Conservation (phyloP, 495 filamentous ascomycete genomes). For the Aspergillus homomorphus region DNA sequence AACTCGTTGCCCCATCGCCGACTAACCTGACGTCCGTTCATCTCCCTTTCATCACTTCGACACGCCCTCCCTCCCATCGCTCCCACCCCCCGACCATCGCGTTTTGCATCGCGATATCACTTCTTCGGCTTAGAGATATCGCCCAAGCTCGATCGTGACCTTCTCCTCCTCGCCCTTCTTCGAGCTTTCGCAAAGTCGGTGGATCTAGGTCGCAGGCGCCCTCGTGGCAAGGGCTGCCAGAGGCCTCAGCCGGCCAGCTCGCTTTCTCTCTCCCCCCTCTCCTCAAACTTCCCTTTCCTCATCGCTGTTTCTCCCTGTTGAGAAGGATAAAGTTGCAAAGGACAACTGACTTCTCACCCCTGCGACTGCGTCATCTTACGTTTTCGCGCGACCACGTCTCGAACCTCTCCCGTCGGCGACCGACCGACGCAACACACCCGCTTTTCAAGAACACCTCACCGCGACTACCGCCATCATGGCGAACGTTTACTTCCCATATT, state of each 20-base stretch:
- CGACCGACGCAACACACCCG: conserved; percentile 7
- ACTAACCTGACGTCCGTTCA: conserved; percentile 41
- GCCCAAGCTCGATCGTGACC: conserved; percentile 25
- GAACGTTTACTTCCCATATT: conserved; percentile 87
- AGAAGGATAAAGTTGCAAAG: conserved; percentile 5
- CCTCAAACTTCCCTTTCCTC: conserved; percentile 30
- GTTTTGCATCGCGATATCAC: conserved; percentile 44
- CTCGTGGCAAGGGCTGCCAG: conserved; percentile 55
- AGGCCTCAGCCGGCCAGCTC: conserved; percentile 48
- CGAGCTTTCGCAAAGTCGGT: conserved; percentile 40
- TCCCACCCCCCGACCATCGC: conserved; percentile 40
- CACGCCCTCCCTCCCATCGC: conserved; percentile 32
- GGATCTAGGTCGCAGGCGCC: conserved; percentile 47
- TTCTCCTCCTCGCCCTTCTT: conserved; percentile 30
- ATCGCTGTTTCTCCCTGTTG: conserved; percentile 22
- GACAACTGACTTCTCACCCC: neutral
- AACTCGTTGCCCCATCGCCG: conserved; percentile 46
- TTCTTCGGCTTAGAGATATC: conserved; percentile 22
- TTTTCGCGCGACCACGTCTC: conserved; percentile 6
- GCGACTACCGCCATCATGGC: conserved; percentile 65
- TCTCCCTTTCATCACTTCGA: conserved; percentile 44
- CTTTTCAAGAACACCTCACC: conserved; percentile 11
- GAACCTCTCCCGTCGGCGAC: neutral
- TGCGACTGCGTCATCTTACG: neutral
- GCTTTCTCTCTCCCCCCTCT: conserved; percentile 8